Evolutionary conservation across 495 filamentous ascomycete species (phyloP).

Genomic region (Viridothelium virens): DNA sequence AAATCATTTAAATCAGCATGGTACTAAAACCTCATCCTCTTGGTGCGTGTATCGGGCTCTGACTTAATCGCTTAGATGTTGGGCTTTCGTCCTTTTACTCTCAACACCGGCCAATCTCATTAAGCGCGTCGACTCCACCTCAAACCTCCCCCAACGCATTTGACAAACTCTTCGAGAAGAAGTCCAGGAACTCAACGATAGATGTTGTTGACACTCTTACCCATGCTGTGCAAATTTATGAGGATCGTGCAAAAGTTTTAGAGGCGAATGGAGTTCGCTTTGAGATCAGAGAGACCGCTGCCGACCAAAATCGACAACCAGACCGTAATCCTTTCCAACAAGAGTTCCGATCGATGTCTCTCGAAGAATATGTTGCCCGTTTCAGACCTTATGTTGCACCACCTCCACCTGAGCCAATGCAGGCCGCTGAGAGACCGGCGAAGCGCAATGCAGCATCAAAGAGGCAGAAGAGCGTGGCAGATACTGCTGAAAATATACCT

Average conservation of each 20-base stretch:
- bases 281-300: slow-evolving; percentile 41
- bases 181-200: slow-evolving; percentile 43
- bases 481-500: slow-evolving; percentile 25
- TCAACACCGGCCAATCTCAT: slow-evolving; percentile 85
- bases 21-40: slow-evolving; percentile 38
- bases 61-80: slow-evolving; percentile 52
- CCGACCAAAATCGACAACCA: slow-evolving; percentile 27
- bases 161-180: slow-evolving; percentile 65
- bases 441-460: slow-evolving; percentile 21
- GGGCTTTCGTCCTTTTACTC: slow-evolving; percentile 90
- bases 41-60: slow-evolving; percentile 19
- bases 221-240: slow-evolving; percentile 61
- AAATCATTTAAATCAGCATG: slow-evolving; percentile 64
- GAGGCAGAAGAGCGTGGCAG: slow-evolving; percentile 28
- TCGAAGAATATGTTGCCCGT: slow-evolving; percentile 48
- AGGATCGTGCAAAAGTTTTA: slow-evolving; percentile 42
- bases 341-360: slow-evolving; percentile 39
- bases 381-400: slow-evolving; percentile 74
- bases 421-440: slow-evolving; percentile 26
- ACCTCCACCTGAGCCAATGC: slow-evolving; percentile 58
- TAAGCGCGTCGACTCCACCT: slow-evolving; percentile 70
- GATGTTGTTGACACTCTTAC: slow-evolving; percentile 76
- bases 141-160: slow-evolving; percentile 64
- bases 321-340: slow-evolving; percentile 28
- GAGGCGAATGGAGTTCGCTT: slow-evolving; percentile 42